phyloP scores from a whole-genome alignment of 2,329 filamentous ascomycete genomes.

The Aureobasidium namibiae region DNA sequence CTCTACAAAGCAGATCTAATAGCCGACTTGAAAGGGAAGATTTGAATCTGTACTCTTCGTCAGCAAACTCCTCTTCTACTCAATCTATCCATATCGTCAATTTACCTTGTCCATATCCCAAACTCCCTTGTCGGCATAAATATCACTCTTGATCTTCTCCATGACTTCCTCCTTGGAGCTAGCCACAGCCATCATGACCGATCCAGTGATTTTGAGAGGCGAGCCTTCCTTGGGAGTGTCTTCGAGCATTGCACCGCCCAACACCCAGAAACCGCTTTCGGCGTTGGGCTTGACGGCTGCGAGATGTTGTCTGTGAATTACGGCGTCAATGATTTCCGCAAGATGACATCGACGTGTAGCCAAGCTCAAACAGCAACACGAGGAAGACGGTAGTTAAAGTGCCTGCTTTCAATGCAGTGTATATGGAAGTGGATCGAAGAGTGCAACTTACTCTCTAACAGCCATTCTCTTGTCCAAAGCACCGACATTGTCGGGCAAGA shows the following conservation, averaged over 20 bases:
- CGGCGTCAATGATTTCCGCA: too few species aligned
- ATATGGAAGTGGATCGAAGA: slow-evolving; percentile 18
- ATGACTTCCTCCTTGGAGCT: slow-evolving; percentile 62
- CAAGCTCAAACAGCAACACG: too few species aligned
- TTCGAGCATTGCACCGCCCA: slow-evolving; percentile 63
- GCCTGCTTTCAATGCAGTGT: too few species aligned
- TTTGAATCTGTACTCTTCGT: slow-evolving; percentile 27
- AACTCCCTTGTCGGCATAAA: slow-evolving; percentile 63
- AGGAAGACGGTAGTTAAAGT: too few species aligned
- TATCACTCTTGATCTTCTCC: slow-evolving; percentile 58
- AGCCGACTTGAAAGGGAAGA: slow-evolving; percentile 42
- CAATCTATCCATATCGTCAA: background rate
- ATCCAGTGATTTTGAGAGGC: slow-evolving; percentile 64
- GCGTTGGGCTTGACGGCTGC: slow-evolving; percentile 44
- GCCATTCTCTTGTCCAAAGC: slow-evolving; percentile 36
- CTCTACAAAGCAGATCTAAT: slow-evolving; percentile 24
- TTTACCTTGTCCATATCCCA: slow-evolving; percentile 57
- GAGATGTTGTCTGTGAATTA: slow-evolving; percentile 42
- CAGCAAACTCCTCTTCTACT: background rate
- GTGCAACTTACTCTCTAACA: slow-evolving; percentile 31
- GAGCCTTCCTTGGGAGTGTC: slow-evolving; percentile 55
- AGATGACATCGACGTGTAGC: too few species aligned
- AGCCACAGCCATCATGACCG: slow-evolving; percentile 59
- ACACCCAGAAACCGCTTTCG: slow-evolving; percentile 51
- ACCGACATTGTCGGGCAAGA: slow-evolving; percentile 37